phyloP scores from a whole-genome alignment of 352 stramenopile species.

The Bremia lactucae region DNA sequence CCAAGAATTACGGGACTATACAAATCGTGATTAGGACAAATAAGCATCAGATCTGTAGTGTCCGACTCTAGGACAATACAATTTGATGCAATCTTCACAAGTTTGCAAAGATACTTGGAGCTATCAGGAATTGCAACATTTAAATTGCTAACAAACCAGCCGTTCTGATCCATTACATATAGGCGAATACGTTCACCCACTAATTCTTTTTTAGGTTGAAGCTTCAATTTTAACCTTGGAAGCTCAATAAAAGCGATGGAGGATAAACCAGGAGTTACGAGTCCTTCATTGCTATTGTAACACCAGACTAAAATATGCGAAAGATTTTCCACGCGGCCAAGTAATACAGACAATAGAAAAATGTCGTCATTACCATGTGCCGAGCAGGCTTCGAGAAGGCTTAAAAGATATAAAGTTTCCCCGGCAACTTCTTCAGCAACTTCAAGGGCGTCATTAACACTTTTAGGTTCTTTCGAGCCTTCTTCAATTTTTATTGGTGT shows the following conservation, averaged over 20 bases:
- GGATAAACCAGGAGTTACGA: constrained; percentile 3
- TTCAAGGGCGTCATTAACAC: constrained; percentile 42
- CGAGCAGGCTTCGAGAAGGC: constrained; percentile 81
- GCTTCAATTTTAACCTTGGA: constrained; percentile 93
- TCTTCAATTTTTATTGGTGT: constrained; percentile 37
- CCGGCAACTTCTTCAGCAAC: constrained; percentile 47
- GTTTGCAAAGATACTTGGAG: constrained; percentile 39
- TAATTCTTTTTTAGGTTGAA: constrained; percentile 59
- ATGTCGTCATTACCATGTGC: constrained; percentile 23
- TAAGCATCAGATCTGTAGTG: constrained; percentile 63
- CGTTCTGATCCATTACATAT: constrained; percentile 70
- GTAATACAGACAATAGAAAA: constrained; percentile 72
- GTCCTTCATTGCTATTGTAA: constrained; percentile 19
- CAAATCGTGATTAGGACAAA: constrained; percentile 77
- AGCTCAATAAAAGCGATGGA: constrained; percentile 94
- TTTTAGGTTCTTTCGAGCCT: constrained; percentile 35
- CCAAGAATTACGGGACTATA: constrained; percentile 62
- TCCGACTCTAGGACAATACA: constrained; percentile 70
- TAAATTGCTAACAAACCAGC: constrained; percentile 74
- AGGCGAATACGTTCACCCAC: constrained; percentile 39
- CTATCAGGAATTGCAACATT: constrained; percentile 25
- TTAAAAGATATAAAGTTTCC: constrained; percentile 88
- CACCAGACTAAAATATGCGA: constrained; percentile 97
- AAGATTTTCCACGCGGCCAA: constrained; percentile 92
- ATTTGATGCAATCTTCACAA: constrained; percentile 45